Evolutionary conservation across 2,329 filamentous ascomycete genomes (phyloP).

Genomic region (Fusarium sulawesiense): DNA sequence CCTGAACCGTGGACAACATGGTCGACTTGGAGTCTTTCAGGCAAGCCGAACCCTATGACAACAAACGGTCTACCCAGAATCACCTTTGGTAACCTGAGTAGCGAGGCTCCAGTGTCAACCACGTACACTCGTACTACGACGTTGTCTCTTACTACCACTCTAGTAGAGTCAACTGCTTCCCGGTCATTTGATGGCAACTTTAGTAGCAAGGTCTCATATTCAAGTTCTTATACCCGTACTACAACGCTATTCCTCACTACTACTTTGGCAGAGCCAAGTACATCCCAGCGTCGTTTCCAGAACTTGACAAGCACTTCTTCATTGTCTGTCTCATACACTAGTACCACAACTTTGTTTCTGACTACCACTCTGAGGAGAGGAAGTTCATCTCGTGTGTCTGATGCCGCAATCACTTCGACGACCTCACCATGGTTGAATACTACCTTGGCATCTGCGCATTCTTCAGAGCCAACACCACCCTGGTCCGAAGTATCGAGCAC

Average conservation of each 20-base stretch:
- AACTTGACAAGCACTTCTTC: slow-evolving; percentile 28
- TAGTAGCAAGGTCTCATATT: slow-evolving; percentile 14
- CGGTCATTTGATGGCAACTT: slow-evolving; percentile 26
- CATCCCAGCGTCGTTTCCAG: slow-evolving; percentile 8
- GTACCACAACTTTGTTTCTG: slow-evolving; percentile 20
- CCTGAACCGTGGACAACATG: slow-evolving; percentile 25
- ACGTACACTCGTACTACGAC: slow-evolving; percentile 19
- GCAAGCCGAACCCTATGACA: not conserved
- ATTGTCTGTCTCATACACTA: slow-evolving; percentile 8
- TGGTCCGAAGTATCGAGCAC: not conserved
- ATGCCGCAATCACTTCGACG: slow-evolving; percentile 13
- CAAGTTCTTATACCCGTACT: slow-evolving; percentile 14
- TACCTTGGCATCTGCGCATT: slow-evolving; percentile 16
- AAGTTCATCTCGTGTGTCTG: slow-evolving; percentile 34
- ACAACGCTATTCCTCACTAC: slow-evolving; percentile 16
- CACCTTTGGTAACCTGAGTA: slow-evolving; percentile 29
- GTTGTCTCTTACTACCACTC: slow-evolving; percentile 3
- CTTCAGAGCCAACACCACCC: slow-evolving; percentile 20
- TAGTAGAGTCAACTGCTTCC: slow-evolving; percentile 18
- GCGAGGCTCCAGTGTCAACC: slow-evolving; percentile 11
- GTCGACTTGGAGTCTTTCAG: slow-evolving; percentile 27
- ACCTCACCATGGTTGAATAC: slow-evolving; percentile 32
- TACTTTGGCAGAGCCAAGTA: slow-evolving; percentile 12
- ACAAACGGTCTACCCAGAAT: slow-evolving; percentile 12
- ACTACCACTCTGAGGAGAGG: slow-evolving; percentile 10